Evolutionary conservation across 2,329 filamentous ascomycete species (phyloP).

Genomic region (Cladophialophora carrionii): DNA sequence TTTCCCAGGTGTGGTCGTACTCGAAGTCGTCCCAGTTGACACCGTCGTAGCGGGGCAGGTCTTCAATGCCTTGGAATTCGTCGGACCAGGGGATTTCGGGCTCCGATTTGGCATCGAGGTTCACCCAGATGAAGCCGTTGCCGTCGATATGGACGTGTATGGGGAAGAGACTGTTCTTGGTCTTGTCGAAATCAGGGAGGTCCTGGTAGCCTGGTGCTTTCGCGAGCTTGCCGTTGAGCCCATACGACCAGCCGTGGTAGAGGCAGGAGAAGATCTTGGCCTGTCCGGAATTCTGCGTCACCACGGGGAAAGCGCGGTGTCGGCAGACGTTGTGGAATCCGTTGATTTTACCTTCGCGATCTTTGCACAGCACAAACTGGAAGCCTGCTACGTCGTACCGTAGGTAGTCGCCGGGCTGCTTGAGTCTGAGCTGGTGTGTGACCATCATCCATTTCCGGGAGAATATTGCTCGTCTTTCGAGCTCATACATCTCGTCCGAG

Average conservation of each 20-base stretch:
- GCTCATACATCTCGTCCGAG: conserved; percentile 54
- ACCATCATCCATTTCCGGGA: conserved; percentile 54
- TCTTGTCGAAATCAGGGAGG: conserved; percentile 60
- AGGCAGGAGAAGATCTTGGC: conserved; percentile 58
- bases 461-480: conserved; percentile 56
- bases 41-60: conserved; percentile 50
- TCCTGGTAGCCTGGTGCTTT: conserved; percentile 64
- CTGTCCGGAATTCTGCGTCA: conserved; percentile 42
- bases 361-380: conserved; percentile 58
- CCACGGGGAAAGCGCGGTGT: conserved; percentile 62
- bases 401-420: conserved; percentile 51
- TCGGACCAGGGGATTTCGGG: conserved; percentile 56
- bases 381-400: conserved; percentile 50
- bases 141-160: conserved; percentile 34
- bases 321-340: conserved; percentile 67
- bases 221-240: conserved; percentile 60
- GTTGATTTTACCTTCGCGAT: conserved; percentile 58
- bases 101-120: conserved; percentile 26
- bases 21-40: conserved; percentile 59
- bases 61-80: conserved; percentile 56
- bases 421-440: conserved; percentile 51
- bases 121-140: conserved; percentile 35
- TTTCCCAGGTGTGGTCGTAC: conserved; percentile 62
- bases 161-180: conserved; percentile 58
- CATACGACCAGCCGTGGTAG: conserved; percentile 68